Percentiles rank a stretch among this genome's conserved stretches.
Conservation (phyloP, 345 rosid species). For the Aquilaria sinensis region DNA sequence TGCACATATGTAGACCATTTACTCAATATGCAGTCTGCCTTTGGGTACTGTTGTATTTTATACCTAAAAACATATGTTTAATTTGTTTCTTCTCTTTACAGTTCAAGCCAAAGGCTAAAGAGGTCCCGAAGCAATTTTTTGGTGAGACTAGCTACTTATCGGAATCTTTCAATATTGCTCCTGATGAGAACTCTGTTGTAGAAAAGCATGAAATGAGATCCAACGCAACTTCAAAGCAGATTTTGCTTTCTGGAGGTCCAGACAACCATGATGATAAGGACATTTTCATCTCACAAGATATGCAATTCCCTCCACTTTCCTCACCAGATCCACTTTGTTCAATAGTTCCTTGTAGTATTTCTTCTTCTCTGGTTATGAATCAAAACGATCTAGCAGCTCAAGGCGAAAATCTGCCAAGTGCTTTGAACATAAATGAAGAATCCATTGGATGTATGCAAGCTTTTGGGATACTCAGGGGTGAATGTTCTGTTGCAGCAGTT, state of each 20-base stretch:
- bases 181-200: constrained; percentile 42
- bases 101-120: constrained; percentile 13
- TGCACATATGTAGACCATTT: no score
- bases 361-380: constrained; percentile 20
- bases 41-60: no score
- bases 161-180: constrained; percentile 53
- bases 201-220: constrained; percentile 19
- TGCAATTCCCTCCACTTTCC: constrained; percentile 31
- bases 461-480: constrained; percentile 12
- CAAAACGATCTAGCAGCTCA: constrained; percentile 19
- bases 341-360: constrained; percentile 60
- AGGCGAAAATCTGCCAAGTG: constrained; percentile 20
- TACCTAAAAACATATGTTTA: no score
- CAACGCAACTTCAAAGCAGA: constrained; percentile 31
- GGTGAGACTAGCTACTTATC: constrained; percentile 56
- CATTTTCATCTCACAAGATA: constrained; percentile 31
- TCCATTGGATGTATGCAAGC: constrained; percentile 16
- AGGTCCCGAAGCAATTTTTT: constrained; percentile 26
- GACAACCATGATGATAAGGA: constrained; percentile 24
- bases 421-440: constrained; percentile 13
- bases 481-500: constrained; percentile 18
- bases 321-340: constrained; percentile 66
- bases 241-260: constrained; percentile 28
- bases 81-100: constrained; percentile 7
- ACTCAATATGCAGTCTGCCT: no score